A percentile compares a stretch with the other conserved stretches of the same genome.
Conservation (phyloP, 352 stramenopile genomes). For the Stephanocyclus meneghinianus region DNA sequence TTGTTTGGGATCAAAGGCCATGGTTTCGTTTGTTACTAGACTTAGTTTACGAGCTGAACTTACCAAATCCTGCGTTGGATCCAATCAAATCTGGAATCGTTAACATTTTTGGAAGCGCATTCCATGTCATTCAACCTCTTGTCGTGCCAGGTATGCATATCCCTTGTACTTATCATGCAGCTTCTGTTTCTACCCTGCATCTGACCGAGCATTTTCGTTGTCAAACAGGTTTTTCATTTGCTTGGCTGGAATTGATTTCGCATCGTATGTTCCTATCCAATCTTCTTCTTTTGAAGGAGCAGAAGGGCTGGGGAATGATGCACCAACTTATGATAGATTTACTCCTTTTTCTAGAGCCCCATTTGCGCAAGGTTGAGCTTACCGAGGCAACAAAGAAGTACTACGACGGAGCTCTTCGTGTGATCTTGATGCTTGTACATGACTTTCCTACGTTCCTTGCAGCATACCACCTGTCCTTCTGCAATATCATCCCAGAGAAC, state of each 20-base stretch:
- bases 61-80: slow-evolving; percentile 91
- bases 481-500: slow-evolving; percentile 94
- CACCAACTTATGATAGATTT: slow-evolving; percentile 97
- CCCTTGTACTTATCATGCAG: not conserved
- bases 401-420: slow-evolving; percentile 97
- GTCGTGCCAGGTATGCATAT: slow-evolving; percentile 85
- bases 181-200: not conserved
- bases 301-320: slow-evolving; percentile 95
- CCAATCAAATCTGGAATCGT: slow-evolving; percentile 90
- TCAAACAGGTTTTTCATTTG: slow-evolving; percentile 92
- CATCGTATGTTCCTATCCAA: slow-evolving; percentile 98
- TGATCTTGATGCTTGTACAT: slow-evolving; percentile 97
- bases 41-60: slow-evolving; percentile 95
- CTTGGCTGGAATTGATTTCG: slow-evolving; percentile 97
- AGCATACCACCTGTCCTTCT: slow-evolving; percentile 98
- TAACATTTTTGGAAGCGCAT: slow-evolving; percentile 94
- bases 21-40: slow-evolving; percentile 98
- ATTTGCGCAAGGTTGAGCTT: slow-evolving; percentile 90
- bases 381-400: slow-evolving; percentile 90
- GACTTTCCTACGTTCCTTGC: slow-evolving; percentile 98
- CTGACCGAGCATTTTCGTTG: slow-evolving; percentile 7
- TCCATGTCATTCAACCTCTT: slow-evolving; percentile 95
- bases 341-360: slow-evolving; percentile 97
- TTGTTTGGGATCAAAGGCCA: slow-evolving; percentile 93
- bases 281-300: slow-evolving; percentile 89